Conservation (phyloP, 345 rosid genomes). For the Rhizophora mangle region DNA sequence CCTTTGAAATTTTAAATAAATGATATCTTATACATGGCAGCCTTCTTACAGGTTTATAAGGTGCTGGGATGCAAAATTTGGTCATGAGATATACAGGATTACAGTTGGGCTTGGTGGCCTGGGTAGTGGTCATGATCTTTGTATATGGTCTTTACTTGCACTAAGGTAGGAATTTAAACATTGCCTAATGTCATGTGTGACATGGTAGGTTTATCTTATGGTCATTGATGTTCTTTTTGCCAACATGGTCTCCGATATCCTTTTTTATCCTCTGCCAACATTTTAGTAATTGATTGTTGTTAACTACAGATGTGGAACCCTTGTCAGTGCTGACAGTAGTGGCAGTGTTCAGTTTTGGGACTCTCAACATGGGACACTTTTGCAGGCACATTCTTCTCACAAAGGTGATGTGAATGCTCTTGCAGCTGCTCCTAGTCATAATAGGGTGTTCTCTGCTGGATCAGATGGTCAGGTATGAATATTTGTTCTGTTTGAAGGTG, state of each 20-base stretch:
- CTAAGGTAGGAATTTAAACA: conserved; percentile 49
- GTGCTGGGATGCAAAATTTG: conserved; percentile 77
- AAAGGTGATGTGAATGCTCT: conserved; percentile 86
- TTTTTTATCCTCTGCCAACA: not conserved
- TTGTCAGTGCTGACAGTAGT: conserved; percentile 92
- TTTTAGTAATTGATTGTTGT: conserved; percentile 22
- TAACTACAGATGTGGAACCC: conserved; percentile 56
- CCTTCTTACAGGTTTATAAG: conserved; percentile 64
- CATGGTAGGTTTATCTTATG: not conserved
- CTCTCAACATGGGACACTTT: conserved; percentile 72
- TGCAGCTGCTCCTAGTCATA: conserved; percentile 82
- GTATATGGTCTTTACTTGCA: conserved; percentile 83
- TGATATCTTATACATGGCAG: conserved; percentile 10
- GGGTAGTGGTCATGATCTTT: conserved; percentile 61
- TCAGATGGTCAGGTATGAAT: conserved; percentile 84
- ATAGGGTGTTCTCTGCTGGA: conserved; percentile 86
- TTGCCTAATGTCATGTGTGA: not conserved
- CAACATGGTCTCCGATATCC: not conserved
- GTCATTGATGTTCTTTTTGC: not conserved
- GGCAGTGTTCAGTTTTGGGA: conserved; percentile 97
- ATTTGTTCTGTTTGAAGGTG: not conserved
- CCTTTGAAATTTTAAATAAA: not conserved
- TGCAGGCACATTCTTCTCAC: conserved; percentile 75
- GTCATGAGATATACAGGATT: conserved; percentile 73
- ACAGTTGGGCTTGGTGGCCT: conserved; percentile 80